Evolutionary conservation across 2,329 filamentous ascomycete genomes (phyloP).

Genomic region (Hysterium pulicare): DNA sequence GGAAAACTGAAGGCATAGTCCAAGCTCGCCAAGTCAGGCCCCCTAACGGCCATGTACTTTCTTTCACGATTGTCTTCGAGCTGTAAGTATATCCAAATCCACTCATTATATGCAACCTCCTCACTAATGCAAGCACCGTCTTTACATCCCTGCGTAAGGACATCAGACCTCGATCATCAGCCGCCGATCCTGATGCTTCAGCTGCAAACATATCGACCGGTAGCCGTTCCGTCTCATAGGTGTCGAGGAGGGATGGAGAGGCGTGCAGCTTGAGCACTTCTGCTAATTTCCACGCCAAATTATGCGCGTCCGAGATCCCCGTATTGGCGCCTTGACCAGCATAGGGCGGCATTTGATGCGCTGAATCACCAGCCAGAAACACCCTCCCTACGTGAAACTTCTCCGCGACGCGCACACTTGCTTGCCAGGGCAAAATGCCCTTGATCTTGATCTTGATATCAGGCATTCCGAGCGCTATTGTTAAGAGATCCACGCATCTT

Average conservation of each 20-base stretch:
- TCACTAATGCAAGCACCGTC: neutral
- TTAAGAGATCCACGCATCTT: slow-evolving; percentile 3
- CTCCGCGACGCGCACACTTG: neutral
- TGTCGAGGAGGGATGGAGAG: neutral
- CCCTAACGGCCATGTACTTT: slow-evolving; percentile 12
- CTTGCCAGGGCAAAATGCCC: slow-evolving; percentile 5
- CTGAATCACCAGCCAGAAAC: slow-evolving; percentile 17
- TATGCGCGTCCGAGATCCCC: slow-evolving; percentile 34
- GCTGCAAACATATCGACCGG: neutral
- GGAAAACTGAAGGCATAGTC: slow-evolving; percentile 20
- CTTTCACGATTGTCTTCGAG: slow-evolving; percentile 6
- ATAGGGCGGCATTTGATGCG: slow-evolving; percentile 33
- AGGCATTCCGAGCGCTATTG: slow-evolving; percentile 3
- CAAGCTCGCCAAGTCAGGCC: slow-evolving; percentile 26
- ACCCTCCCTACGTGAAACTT: slow-evolving; percentile 10
- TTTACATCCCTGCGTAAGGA: neutral
- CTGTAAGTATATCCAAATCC: slow-evolving; percentile 12
- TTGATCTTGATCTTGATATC: slow-evolving; percentile 2
- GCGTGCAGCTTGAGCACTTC: slow-evolving; percentile 4
- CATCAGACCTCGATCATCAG: slow-evolving; percentile 1
- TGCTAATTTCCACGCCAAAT: slow-evolving; percentile 36
- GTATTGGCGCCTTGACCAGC: slow-evolving; percentile 41
- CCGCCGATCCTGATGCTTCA: neutral
- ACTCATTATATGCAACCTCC: slow-evolving; percentile 1
- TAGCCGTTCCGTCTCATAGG: neutral